Conservation (phyloP, 2,329 filamentous ascomycete species). For the Fusarium mangiferae region DNA sequence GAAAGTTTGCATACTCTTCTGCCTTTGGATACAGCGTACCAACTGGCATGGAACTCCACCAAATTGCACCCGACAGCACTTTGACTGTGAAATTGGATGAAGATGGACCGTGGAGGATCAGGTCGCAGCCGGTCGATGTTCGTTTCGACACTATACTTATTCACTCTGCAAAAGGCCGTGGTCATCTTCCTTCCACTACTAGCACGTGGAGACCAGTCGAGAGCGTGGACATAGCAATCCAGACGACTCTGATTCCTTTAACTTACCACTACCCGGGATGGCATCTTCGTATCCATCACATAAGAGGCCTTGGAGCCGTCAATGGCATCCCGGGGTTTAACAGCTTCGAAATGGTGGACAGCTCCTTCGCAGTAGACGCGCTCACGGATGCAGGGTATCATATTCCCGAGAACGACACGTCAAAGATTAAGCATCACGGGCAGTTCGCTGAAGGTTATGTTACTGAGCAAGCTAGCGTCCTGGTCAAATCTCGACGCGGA, state of each 20-base stretch:
- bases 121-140: conserved; percentile 38
- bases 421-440: background rate
- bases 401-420: background rate
- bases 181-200: background rate
- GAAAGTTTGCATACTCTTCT: conserved; percentile 61
- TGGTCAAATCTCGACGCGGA: conserved; percentile 12
- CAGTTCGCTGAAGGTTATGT: background rate
- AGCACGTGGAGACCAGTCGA: conserved; percentile 34
- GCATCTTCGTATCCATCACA: conserved; percentile 44
- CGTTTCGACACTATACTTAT: background rate
- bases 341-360: conserved; percentile 10
- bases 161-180: background rate
- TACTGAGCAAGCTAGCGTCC: background rate
- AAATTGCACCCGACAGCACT: conserved; percentile 48
- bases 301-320: background rate
- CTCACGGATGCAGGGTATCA: background rate
- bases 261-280: conserved; percentile 47
- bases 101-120: conserved; percentile 45
- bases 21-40: conserved; percentile 58
- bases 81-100: conserved; percentile 45
- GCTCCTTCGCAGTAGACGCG: conserved; percentile 10
- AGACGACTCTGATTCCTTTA: conserved; percentile 44
- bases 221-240: conserved; percentile 31
- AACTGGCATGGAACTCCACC: conserved; percentile 46
- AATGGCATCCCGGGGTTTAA: background rate